A percentile compares a stretch with the other conserved stretches of the same genome.
These are phyloP conservation scores for Phytophthora pinifolia DNA, from an alignment of 352 stramenopile species.

Conservation along the genomic window DNA sequence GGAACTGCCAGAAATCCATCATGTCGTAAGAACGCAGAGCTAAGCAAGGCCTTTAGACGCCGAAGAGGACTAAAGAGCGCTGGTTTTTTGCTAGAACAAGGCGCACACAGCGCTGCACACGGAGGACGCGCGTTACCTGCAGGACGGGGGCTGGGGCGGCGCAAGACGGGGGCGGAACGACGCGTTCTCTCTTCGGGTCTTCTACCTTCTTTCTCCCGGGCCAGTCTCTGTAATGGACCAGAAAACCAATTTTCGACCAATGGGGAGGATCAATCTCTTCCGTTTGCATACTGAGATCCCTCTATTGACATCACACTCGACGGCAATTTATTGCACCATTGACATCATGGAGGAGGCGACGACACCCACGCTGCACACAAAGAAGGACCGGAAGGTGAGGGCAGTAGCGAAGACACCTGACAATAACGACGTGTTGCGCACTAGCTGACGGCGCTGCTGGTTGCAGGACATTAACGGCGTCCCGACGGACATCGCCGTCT, in stretches of 20 bases:
- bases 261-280: background rate
- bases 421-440: background rate
- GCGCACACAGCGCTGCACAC: background rate
- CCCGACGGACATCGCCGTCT: constrained; percentile 68
- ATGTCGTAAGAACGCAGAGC: constrained; percentile 20
- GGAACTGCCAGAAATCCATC: constrained; percentile 8
- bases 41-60: background rate
- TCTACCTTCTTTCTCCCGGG: constrained; percentile 21
- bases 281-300: background rate
- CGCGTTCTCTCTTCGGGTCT: constrained; percentile 19
- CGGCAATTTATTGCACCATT: background rate
- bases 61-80: background rate
- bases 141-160: constrained; percentile 5
- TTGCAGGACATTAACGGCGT: constrained; percentile 73
- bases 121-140: constrained; percentile 15
- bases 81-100: background rate
- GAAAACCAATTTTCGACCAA: constrained; percentile 28
- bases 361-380: constrained; percentile 39
- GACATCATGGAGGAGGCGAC: constrained; percentile 14
- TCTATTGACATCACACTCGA: constrained; percentile 1
- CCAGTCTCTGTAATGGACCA: constrained; percentile 32
- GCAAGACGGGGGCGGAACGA: constrained; percentile 7
- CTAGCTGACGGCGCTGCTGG: constrained; percentile 2
- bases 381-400: constrained; percentile 41
- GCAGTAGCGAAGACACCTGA: background rate